Evolutionary conservation across 2,329 filamentous ascomycete genomes (phyloP), one percentile per base, ranked within the genome.

Genomic region (Ophiostoma sp.): DNA sequence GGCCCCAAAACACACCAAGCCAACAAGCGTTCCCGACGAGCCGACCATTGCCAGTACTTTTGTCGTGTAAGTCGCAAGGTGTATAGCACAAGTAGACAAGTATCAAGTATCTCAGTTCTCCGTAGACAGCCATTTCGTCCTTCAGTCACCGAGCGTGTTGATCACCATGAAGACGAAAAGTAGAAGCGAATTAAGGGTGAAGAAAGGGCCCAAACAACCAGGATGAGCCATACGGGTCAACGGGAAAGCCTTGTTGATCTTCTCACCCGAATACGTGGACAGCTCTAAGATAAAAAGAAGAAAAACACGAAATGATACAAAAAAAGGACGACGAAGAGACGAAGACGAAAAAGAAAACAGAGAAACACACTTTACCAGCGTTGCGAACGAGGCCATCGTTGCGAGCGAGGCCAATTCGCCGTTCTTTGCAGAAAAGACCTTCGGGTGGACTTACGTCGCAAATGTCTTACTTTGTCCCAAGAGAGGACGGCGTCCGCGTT

Each of bases 171-270:
- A 31, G 50, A 25, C 22, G 4, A 52, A 31, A 57, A 31, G 45
- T 50, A 12, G 5, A n/a, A 52, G 7, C n/a, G 25, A 57, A 57
- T 31, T 7, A 31, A 57, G 55, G 55, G 55, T 57, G 55, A 57
- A 57, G 55, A 57, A 31, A 25, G 55, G 55, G 50, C 50, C 50
- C 19, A 22, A 12, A n/a, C n/a, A n/a, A 7, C 50, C 19, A 52
- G 50, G 6, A 52, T 15, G n/a, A 25, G 55, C 22, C 11, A 57
- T 57, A 31, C 55, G 55, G 15, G 28, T 61, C 28, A 36, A n/a
- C 57, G 57, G 28, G 57, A 61, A 36, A 19, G 57, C 57, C 57
- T n/a, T 61, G 57, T n/a, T 36, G 57, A 61, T 61, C 57, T 42
- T 19, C 57, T 31, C 1, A 61, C 28, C 57, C 57, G 17, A 61